These are phyloP conservation scores for Xylaria intraflava DNA, from an alignment of 495 filamentous ascomycete genomes.

Conservation along the genomic window DNA sequence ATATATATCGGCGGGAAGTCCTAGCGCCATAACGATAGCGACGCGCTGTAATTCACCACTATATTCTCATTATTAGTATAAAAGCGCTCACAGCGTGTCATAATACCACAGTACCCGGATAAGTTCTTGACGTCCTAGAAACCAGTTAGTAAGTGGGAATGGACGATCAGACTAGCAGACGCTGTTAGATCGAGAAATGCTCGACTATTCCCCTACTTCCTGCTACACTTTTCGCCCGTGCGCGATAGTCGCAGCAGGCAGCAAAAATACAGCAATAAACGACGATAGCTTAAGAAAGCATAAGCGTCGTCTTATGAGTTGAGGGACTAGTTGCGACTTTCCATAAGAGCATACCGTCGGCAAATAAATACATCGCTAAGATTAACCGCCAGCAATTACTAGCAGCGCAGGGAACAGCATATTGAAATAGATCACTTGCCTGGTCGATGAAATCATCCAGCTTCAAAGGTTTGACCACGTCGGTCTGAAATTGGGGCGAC, in stretches of 20 bases:
- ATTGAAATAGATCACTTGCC: neutral
- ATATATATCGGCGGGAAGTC: constrained; percentile 95
- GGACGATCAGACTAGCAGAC: neutral
- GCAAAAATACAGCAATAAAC: no score
- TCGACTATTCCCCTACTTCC: no score
- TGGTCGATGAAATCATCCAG: constrained; percentile 99
- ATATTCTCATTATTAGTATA: neutral
- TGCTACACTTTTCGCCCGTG: no score
- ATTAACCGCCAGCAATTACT: neutral
- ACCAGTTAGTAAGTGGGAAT: neutral
- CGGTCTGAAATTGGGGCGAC: constrained; percentile 95
- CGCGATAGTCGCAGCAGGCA: no score
- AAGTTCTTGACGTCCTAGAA: constrained; percentile 82
- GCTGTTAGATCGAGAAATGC: neutral
- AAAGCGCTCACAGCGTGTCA: neutral
- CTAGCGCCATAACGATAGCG: constrained; percentile 91
- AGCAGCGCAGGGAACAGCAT: neutral
- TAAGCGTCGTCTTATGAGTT: no score
- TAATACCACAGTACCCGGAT: constrained; percentile 45
- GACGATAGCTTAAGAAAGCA: no score
- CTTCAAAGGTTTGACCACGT: constrained; percentile 97
- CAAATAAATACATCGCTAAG: neutral
- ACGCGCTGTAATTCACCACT: constrained; percentile 98
- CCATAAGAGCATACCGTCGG: no score
- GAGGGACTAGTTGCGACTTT: no score